These are phyloP conservation scores for Lichina pygmaea DNA, from an alignment of 495 filamentous ascomycete species.

Conservation along the genomic window DNA sequence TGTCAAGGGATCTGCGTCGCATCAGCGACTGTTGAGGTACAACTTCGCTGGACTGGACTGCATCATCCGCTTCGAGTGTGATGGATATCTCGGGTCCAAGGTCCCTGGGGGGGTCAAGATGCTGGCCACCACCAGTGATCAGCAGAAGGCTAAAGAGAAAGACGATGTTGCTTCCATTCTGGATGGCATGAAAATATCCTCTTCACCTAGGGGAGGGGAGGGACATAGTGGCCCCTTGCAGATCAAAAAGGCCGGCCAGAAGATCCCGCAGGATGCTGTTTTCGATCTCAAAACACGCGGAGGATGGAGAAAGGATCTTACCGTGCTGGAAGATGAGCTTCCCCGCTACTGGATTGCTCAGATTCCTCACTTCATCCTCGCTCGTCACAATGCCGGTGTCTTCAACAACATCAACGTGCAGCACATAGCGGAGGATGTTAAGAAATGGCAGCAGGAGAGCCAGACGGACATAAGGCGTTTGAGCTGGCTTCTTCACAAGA, in stretches of 20 bases:
- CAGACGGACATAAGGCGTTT: slow-evolving; percentile 13
- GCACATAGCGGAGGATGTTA: slow-evolving; percentile 17
- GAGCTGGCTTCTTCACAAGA: slow-evolving; percentile 16
- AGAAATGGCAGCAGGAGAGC: slow-evolving; percentile 25
- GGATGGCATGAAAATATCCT: too few relatives aligned
- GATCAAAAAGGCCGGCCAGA: slow-evolving; percentile 20
- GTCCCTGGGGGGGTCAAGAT: too few relatives aligned
- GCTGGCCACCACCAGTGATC: neutral
- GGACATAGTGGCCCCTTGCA: slow-evolving; percentile 7
- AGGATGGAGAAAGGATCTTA: slow-evolving; percentile 9
- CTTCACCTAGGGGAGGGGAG: too few relatives aligned
- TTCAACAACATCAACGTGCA: slow-evolving; percentile 21
- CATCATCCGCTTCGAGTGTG: slow-evolving; percentile 31
- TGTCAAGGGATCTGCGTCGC: slow-evolving; percentile 24
- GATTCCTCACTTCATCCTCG: slow-evolving; percentile 32
- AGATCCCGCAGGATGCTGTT: slow-evolving; percentile 23
- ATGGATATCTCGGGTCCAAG: slow-evolving; percentile 21
- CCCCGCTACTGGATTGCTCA: slow-evolving; percentile 33
- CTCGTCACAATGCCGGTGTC: slow-evolving; percentile 23
- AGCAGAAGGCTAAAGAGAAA: neutral
- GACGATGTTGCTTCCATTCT: neutral
- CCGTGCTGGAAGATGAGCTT: slow-evolving; percentile 18
- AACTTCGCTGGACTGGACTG: slow-evolving; percentile 24
- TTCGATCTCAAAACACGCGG: slow-evolving; percentile 44
- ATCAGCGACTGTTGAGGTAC: slow-evolving; percentile 35